A percentile compares a stretch with the other conserved stretches of the same genome.
These are phyloP conservation scores for Penicillium sp. DNA, from an alignment of 2,329 filamentous ascomycete genomes.

Conservation along the genomic window DNA sequence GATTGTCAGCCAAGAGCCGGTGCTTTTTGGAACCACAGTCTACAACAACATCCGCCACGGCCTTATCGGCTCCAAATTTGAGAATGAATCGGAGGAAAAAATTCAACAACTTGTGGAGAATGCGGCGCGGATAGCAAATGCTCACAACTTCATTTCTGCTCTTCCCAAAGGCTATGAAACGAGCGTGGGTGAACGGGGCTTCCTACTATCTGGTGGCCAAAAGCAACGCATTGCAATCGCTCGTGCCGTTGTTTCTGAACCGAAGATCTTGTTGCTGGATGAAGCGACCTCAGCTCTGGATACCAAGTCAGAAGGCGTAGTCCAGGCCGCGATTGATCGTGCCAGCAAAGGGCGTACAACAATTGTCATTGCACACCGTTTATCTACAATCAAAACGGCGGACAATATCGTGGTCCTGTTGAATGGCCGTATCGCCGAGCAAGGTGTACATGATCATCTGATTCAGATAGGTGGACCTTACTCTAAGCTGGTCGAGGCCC, in stretches of 20 bases:
- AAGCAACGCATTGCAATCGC: constrained; percentile 80
- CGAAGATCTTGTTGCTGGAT: constrained; percentile 69
- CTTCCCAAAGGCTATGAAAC: constrained; percentile 70
- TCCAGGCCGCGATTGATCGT: constrained; percentile 55
- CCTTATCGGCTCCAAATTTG: constrained; percentile 43
- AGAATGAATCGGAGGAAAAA: constrained; percentile 30
- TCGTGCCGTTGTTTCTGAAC: constrained; percentile 67
- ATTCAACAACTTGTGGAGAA: constrained; percentile 57
- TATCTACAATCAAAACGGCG: constrained; percentile 73
- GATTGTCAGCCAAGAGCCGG: constrained; percentile 68
- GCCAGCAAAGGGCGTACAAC: constrained; percentile 66
- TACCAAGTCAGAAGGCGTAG: constrained; percentile 55
- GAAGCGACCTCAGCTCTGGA: constrained; percentile 73
- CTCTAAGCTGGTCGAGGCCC: constrained; percentile 61
- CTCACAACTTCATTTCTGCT: constrained; percentile 67
- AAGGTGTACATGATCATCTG: constrained; percentile 73
- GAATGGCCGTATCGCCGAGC: constrained; percentile 69
- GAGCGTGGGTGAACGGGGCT: constrained; percentile 72
- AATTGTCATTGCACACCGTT: constrained; percentile 74
- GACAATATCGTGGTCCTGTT: constrained; percentile 77
- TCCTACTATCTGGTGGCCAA: constrained; percentile 80
- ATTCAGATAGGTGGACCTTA: constrained; percentile 66
- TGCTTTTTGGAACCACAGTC: constrained; percentile 67
- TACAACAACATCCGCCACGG: constrained; percentile 64
- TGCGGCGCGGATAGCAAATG: constrained; percentile 68